phyloP scores from a whole-genome alignment of 2,329 filamentous ascomycete genomes.

The Ilyonectria mors-panacis region DNA sequence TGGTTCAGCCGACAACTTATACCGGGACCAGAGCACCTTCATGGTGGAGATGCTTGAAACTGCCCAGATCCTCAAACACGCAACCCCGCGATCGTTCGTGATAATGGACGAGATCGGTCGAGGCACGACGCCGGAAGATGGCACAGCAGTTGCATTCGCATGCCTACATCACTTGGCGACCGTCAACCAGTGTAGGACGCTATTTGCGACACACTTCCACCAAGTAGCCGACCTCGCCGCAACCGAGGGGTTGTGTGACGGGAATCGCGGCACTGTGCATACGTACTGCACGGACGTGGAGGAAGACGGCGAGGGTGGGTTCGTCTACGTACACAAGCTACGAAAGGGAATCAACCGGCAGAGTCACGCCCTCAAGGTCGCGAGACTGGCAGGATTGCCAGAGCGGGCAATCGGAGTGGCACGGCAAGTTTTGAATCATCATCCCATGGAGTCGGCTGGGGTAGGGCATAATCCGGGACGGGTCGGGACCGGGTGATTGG shows the following conservation, averaged over 20 bases:
- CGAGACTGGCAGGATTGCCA: conserved; percentile 86
- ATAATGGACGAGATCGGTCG: conserved; percentile 99
- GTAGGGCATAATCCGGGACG: conserved; percentile 20
- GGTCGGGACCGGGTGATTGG: conserved; percentile 24
- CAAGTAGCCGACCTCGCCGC: conserved; percentile 82
- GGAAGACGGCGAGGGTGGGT: conserved; percentile 79
- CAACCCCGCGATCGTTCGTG: conserved; percentile 88
- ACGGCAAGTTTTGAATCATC: conserved; percentile 64
- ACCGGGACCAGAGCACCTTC: conserved; percentile 94
- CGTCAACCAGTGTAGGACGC: conserved; percentile 81
- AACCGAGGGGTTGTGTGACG: conserved; percentile 61
- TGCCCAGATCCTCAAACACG: conserved; percentile 87
- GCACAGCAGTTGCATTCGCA: conserved; percentile 90
- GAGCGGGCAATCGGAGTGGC: conserved; percentile 80
- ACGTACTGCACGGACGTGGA: conserved; percentile 92
- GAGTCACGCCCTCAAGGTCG: conserved; percentile 97
- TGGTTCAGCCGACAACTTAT: conserved; percentile 96
- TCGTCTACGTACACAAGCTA: conserved; percentile 89
- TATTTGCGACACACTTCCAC: conserved; percentile 98
- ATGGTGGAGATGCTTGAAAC: conserved; percentile 99
- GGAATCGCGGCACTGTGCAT: conserved; percentile 65
- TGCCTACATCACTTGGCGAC: conserved; percentile 87
- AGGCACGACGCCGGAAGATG: conserved; percentile 94
- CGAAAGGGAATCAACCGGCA: conserved; percentile 85
- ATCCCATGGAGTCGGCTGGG: conserved; percentile 17